A percentile compares a stretch with the other conserved stretches of the same genome.
Evolutionary conservation across 2,329 filamentous ascomycete species (phyloP).

Genomic region (Plectosphaerella sp.): DNA sequence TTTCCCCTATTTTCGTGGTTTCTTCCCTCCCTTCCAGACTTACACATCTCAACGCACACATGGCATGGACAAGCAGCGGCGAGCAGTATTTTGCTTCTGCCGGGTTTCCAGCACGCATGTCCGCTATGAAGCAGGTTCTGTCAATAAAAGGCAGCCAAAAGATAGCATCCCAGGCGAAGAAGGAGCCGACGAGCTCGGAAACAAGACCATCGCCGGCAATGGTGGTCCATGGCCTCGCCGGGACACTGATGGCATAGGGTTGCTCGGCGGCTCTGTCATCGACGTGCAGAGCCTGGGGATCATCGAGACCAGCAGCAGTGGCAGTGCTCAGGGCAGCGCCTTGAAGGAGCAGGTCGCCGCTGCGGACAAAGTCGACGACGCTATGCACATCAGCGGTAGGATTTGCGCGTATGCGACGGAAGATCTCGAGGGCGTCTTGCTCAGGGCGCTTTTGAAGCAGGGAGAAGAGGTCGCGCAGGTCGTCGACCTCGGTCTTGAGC

Average conservation of each 20-base stretch:
- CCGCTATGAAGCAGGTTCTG: constrained; percentile 17
- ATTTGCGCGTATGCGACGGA: constrained; percentile 10
- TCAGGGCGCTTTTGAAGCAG: constrained; percentile 12
- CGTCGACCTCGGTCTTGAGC: constrained; percentile 6
- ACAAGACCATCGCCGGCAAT: constrained; percentile 23
- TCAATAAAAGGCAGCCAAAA: constrained; percentile 20
- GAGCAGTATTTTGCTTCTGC: constrained; percentile 20
- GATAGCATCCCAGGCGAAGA: constrained; percentile 22
- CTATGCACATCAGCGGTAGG: neutral
- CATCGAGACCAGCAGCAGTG: constrained; percentile 7
- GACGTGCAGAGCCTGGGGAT: neutral
- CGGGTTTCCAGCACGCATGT: constrained; percentile 16
- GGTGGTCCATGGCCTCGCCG: constrained; percentile 22
- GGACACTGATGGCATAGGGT: constrained; percentile 13
- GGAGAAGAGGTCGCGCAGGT: constrained; percentile 11
- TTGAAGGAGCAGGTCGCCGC: constrained; percentile 15
- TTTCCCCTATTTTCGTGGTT: neutral
- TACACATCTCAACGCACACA: constrained; percentile 24
- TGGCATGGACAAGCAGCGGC: constrained; percentile 24
- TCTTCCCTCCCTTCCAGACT: neutral
- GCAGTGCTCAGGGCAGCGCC: constrained; percentile 10
- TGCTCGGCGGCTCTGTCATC: neutral
- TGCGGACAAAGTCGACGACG: constrained; percentile 11
- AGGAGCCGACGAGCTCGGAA: constrained; percentile 22
- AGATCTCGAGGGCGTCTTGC: constrained; percentile 14